Evolutionary conservation across 352 stramenopile genomes (phyloP).

Genomic region (Thalassiosira hispida): DNA sequence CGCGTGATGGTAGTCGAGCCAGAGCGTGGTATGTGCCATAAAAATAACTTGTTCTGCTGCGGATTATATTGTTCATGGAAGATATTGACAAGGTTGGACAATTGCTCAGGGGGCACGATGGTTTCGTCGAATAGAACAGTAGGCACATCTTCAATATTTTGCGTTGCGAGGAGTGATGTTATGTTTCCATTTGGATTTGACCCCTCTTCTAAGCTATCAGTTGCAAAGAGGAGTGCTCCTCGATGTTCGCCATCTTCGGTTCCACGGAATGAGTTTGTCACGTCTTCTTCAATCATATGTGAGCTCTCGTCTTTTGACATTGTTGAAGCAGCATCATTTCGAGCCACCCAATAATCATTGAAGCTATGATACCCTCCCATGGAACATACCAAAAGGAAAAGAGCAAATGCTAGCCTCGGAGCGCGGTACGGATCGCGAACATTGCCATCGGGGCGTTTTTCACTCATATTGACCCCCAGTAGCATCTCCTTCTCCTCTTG

Average conservation of each 20-base stretch:
- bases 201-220: not conserved
- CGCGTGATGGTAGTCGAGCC: constrained; percentile 48
- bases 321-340: not conserved
- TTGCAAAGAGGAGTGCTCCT: constrained; percentile 1
- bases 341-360: constrained; percentile 26
- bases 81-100: constrained; percentile 38
- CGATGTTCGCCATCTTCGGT: constrained; percentile 11
- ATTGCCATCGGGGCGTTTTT: not conserved
- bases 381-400: constrained; percentile 35
- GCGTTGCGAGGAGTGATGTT: not conserved
- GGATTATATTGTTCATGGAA: constrained; percentile 42
- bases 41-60: constrained; percentile 43
- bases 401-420: constrained; percentile 24
- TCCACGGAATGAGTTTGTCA: not conserved
- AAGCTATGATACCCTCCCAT: constrained; percentile 36
- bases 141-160: constrained; percentile 23
- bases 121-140: constrained; percentile 20
- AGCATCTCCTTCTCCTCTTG: constrained; percentile 28
- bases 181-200: constrained; percentile 3
- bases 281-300: not conserved
- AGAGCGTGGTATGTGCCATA: constrained; percentile 58
- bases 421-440: constrained; percentile 28
- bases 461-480: not conserved
- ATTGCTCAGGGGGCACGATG: constrained; percentile 5
- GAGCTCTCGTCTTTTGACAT: not conserved